phyloP scores from a whole-genome alignment of 1,284 basidiomycete species.

The Papiliotrema flavescens region DNA sequence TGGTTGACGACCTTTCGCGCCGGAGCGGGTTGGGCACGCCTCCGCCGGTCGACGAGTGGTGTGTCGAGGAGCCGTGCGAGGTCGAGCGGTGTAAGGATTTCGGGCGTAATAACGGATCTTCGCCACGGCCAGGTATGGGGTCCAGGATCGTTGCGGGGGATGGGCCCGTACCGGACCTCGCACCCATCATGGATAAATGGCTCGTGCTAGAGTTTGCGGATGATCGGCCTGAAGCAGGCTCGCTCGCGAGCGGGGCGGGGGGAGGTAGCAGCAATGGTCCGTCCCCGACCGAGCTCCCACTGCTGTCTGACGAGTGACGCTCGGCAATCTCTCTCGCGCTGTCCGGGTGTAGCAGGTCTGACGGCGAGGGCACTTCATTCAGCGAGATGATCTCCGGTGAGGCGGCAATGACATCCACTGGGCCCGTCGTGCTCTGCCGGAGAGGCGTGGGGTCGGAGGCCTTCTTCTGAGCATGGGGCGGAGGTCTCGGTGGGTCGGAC shows the following conservation, averaged over 20 bases:
- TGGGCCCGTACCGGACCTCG: constrained; percentile 7
- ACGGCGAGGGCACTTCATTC: background rate
- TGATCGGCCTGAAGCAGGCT: background rate
- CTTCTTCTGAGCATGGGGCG: constrained; percentile 10
- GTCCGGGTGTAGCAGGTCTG: background rate
- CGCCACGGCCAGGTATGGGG: background rate
- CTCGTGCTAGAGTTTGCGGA: constrained; percentile 4
- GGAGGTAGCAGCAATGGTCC: background rate
- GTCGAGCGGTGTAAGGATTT: background rate
- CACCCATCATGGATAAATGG: background rate
- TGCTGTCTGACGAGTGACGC: background rate
- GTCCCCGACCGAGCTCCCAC: background rate
- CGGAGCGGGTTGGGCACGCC: too few species aligned
- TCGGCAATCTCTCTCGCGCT: background rate
- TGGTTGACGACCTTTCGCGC: background rate
- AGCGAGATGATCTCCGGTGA: background rate
- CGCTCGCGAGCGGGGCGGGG: background rate
- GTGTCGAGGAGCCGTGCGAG: background rate
- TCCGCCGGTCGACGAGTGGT: background rate
- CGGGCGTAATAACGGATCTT: background rate
- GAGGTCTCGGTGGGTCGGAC: background rate
- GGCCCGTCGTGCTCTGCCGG: constrained; percentile 8
- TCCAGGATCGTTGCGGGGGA: constrained; percentile 17
- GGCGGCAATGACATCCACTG: background rate
- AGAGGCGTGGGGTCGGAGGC: constrained; percentile 27